These are phyloP conservation scores for Physaria fendleri DNA, from an alignment of 345 rosid species.

Conservation along the genomic window DNA sequence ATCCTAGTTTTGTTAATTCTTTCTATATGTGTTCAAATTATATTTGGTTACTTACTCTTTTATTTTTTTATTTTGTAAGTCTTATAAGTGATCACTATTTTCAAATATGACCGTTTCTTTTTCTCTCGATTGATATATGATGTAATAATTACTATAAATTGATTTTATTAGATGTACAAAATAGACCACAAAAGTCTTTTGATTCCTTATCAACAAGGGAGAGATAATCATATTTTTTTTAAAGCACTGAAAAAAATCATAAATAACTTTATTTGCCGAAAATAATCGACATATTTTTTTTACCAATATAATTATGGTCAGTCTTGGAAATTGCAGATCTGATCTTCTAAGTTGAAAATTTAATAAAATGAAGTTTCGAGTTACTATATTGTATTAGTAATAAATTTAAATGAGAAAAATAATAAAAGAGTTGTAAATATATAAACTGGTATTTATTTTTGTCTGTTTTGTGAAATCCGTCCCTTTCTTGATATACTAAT, in stretches of 20 bases:
- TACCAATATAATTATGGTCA: too few species aligned
- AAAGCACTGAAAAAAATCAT: neutral
- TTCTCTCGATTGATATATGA: neutral
- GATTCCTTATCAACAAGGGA: neutral
- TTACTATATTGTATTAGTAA: neutral
- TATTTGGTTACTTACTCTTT: slow-evolving; percentile 14
- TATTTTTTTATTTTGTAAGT: neutral
- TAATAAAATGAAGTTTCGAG: neutral
- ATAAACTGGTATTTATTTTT: neutral
- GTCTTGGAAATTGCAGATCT: slow-evolving; percentile 1
- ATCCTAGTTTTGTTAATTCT: slow-evolving; percentile 11
- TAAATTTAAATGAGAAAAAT: neutral
- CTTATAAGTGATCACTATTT: neutral
- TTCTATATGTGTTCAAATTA: slow-evolving; percentile 4
- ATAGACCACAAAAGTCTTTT: neutral
- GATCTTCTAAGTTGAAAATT: neutral
- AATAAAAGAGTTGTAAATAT: neutral
- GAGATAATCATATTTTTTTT: neutral
- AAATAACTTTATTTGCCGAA: neutral
- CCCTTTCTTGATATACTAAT: slow-evolving; percentile 2
- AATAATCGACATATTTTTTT: neutral
- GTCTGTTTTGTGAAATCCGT: neutral
- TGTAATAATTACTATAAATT: neutral
- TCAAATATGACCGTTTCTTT: neutral
- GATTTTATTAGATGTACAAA: neutral